Base-by-base conservation (phyloP, 2,329 filamentous ascomycete species). In the Trichoderma koningiopsis region DNA sequence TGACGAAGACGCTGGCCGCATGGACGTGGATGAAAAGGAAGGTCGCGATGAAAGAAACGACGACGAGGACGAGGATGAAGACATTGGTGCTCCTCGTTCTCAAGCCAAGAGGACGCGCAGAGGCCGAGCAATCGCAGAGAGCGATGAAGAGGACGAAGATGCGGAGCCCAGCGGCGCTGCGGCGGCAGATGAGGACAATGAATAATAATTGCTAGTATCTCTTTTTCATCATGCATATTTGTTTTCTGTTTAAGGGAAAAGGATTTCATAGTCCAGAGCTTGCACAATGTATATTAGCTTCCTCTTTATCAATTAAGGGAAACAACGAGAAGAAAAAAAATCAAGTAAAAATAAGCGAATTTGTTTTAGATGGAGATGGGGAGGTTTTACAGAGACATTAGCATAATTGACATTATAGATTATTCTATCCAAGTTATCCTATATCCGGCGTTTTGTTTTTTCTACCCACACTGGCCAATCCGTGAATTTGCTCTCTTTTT, bases 41-140 rank as follows among this genome's bases (percentile, higher is more conserved):
- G 76, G 77, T 24, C 77, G 83, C 7, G 82, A 85, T 0, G 84
- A 83, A 6, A 66, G 62, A 13, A 86, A 84, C 0, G 84, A 85
- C 1, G 84, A 87, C 1, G 86, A 86, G 2, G 84, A 84, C 40
- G 84, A 85, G 1, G 84, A 87, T 1, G 86, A 86, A 3, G 84
- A 84, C 43, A 80, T 79, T 24, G 66, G 60, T 27, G 79, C 81
- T 29, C 77, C 79, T 64, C 81, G 81, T 64, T 79, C 80, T 71
- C 79, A 80, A 73, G 76, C 76, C 66, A 86, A 84, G 77, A 81
- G 85, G 66, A 78, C 81, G 22, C 80, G 86, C 43, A 81, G 86
- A 55, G 85, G 84, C 24, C 80, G 85, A 43, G 83, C 88, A 33
- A 76, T 88, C 55, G 69, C 66, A 49, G 85, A 87, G 65, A 86